These are phyloP conservation scores for Verticillium albo-atrum DNA, from an alignment of 2,329 filamentous ascomycete species.

Conservation along the genomic window DNA sequence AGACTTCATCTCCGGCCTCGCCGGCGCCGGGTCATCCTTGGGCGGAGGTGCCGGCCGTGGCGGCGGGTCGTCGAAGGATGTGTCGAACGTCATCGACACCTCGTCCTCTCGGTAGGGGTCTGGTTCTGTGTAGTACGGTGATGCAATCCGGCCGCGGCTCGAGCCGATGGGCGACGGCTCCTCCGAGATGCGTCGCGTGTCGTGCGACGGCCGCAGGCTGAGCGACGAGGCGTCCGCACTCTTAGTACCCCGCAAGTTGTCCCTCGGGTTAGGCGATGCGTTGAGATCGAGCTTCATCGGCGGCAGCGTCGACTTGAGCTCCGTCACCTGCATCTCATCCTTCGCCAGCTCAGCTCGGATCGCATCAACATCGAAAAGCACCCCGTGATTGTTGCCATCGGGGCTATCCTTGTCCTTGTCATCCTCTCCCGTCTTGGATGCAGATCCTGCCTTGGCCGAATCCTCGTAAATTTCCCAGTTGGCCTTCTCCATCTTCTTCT, in stretches of 20 bases:
- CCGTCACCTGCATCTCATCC: constrained; percentile 64
- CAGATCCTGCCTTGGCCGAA: constrained; percentile 33
- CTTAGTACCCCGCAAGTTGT: constrained; percentile 38
- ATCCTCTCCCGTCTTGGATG: constrained; percentile 20
- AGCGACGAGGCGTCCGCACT: constrained; percentile 35
- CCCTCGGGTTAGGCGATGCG: constrained; percentile 21
- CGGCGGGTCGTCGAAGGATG: constrained; percentile 44
- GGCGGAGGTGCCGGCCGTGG: constrained; percentile 22
- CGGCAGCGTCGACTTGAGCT: constrained; percentile 83
- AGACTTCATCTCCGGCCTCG: constrained; percentile 36
- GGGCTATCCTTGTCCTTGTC: constrained; percentile 44
- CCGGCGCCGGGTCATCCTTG: constrained; percentile 20
- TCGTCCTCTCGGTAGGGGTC: constrained; percentile 36
- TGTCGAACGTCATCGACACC: constrained; percentile 70
- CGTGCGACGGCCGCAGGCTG: constrained; percentile 19
- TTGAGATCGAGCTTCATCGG: constrained; percentile 73
- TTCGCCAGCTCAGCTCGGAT: constrained; percentile 81
- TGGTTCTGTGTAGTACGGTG: constrained; percentile 19
- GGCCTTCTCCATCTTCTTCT: constrained; percentile 70
- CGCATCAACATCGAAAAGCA: constrained; percentile 93
- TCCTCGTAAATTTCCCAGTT: constrained; percentile 96
- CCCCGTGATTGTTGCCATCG: constrained; percentile 51
- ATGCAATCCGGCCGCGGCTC: constrained; percentile 13
- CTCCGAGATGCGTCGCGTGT: constrained; percentile 10
- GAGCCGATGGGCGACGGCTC: constrained; percentile 14